Conservation (phyloP, 2,329 filamentous ascomycete genomes). For the Cytospora piceicola region DNA sequence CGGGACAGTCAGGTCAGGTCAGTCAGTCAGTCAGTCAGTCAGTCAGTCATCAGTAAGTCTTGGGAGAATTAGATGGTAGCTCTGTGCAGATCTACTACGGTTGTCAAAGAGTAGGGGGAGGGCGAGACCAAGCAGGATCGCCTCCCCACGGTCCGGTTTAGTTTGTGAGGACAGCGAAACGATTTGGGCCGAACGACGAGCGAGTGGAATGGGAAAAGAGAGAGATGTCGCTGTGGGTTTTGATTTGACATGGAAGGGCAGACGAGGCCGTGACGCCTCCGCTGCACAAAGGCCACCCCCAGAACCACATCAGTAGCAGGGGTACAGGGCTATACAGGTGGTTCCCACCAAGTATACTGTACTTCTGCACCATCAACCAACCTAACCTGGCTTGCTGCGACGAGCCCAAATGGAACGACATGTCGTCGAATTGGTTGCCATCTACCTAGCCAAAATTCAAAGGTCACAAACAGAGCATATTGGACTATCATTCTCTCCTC, state of each 20-base stretch:
- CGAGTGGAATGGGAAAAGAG: constrained; percentile 17
- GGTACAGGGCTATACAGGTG: constrained; percentile 8
- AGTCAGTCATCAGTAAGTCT: not conserved
- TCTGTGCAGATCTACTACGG: not conserved
- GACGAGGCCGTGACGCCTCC: constrained; percentile 27
- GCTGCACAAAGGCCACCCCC: constrained; percentile 30
- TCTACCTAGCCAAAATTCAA: constrained; percentile 2
- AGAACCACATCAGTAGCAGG: constrained; percentile 15
- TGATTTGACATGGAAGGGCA: constrained; percentile 23
- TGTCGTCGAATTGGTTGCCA: constrained; percentile 18
- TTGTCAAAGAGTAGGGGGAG: not conserved
- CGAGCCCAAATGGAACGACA: constrained; percentile 22
- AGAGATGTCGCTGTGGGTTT: constrained; percentile 28
- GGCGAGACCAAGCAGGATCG: not conserved
- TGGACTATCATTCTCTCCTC: not conserved
- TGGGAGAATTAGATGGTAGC: not conserved
- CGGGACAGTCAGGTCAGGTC: not conserved
- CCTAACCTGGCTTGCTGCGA: constrained; percentile 20
- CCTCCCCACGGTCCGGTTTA: constrained; percentile 6
- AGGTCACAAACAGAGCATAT: constrained; percentile 4
- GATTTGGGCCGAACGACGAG: constrained; percentile 2
- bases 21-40: not conserved
- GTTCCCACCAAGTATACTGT: constrained; percentile 7
- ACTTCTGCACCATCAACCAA: constrained; percentile 14
- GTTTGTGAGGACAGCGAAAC: constrained; percentile 14